These are phyloP conservation scores for Syncephalastrum contaminatum DNA, from an alignment of 371 early-diverging fungal species.

Conservation along the genomic window DNA sequence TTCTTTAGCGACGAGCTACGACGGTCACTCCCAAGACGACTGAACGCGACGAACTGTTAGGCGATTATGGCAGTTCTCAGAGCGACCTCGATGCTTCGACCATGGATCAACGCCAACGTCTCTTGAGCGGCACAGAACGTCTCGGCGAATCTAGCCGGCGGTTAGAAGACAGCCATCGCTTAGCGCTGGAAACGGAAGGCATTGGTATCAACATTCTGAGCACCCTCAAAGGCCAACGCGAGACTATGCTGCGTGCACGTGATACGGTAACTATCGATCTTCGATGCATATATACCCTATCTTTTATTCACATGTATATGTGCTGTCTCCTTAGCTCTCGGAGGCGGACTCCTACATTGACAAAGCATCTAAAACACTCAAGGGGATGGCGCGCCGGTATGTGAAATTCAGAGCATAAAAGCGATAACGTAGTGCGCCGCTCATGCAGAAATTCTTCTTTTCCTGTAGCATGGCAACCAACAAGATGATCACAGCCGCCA, in stretches of 20 bases:
- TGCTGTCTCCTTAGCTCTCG: slow-evolving; percentile 53
- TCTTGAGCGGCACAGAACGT: slow-evolving; percentile 84
- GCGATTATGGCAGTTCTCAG: slow-evolving; percentile 34
- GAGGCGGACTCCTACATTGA: slow-evolving; percentile 91
- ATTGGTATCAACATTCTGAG: slow-evolving; percentile 84
- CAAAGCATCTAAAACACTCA: slow-evolving; percentile 83
- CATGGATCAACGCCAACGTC: slow-evolving; percentile 80
- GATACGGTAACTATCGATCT: slow-evolving; percentile 64
- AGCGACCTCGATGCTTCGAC: slow-evolving; percentile 62
- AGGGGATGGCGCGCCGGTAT: slow-evolving; percentile 92
- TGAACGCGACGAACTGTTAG: slow-evolving; percentile 69
- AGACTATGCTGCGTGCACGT: slow-evolving; percentile 85
- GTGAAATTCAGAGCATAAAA: slow-evolving; percentile 8
- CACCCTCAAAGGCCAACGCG: slow-evolving; percentile 82
- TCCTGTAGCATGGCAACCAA: slow-evolving; percentile 79
- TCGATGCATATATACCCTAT: background rate
- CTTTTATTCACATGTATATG: background rate
- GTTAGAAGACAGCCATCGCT: slow-evolving; percentile 84
- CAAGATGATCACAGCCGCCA: slow-evolving; percentile 84
- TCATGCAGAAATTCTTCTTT: slow-evolving; percentile 5
- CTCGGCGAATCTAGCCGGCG: slow-evolving; percentile 75
- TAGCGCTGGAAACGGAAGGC: slow-evolving; percentile 91
- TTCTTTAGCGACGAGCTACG: slow-evolving; percentile 35
- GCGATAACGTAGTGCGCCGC: background rate
- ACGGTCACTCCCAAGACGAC: slow-evolving; percentile 41